These are phyloP conservation scores for Botrytis squamosa DNA, from an alignment of 2,329 filamentous ascomycete species.

Conservation along the genomic window DNA sequence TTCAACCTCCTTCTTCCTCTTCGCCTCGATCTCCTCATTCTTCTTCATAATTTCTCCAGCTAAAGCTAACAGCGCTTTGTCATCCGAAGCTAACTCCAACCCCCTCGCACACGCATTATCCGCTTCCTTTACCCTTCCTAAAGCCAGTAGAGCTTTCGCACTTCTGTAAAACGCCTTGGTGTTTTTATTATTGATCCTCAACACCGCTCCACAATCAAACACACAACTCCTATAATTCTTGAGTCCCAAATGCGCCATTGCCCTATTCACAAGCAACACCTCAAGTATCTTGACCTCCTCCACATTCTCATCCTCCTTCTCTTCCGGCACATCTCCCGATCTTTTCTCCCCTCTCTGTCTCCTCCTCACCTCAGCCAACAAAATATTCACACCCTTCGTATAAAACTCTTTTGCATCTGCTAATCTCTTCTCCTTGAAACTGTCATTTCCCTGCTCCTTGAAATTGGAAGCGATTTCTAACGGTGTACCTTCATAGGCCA, in stretches of 20 bases:
- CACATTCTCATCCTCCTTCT: constrained; percentile 41
- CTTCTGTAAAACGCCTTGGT: constrained; percentile 91
- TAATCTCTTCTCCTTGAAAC: constrained; percentile 71
- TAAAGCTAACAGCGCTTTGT: constrained; percentile 63
- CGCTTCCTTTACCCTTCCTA: constrained; percentile 78
- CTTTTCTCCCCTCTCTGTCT: constrained; percentile 45
- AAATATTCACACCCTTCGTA: constrained; percentile 74
- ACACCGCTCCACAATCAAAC: constrained; percentile 75
- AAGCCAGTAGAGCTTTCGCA: constrained; percentile 70
- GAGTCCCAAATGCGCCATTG: constrained; percentile 84
- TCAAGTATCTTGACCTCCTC: constrained; percentile 66
- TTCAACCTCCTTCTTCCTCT: constrained; percentile 56
- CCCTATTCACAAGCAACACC: constrained; percentile 79
- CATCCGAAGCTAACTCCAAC: constrained; percentile 67
- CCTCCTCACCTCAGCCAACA: constrained; percentile 62
- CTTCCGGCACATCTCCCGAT: constrained; percentile 45
- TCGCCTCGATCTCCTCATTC: constrained; percentile 54
- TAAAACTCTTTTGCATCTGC: constrained; percentile 89
- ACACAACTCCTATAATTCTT: constrained; percentile 86
- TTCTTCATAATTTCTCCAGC: constrained; percentile 62
- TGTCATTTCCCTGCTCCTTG: constrained; percentile 90
- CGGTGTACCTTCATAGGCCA: constrained; percentile 90
- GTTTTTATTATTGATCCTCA: constrained; percentile 76
- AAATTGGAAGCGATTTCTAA: constrained; percentile 81
- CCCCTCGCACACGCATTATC: constrained; percentile 75